Percentiles rank a stretch among this genome's conserved stretches.
These are phyloP conservation scores for Sparassis latifolia DNA, from an alignment of 1,284 basidiomycete species.

Conservation along the genomic window DNA sequence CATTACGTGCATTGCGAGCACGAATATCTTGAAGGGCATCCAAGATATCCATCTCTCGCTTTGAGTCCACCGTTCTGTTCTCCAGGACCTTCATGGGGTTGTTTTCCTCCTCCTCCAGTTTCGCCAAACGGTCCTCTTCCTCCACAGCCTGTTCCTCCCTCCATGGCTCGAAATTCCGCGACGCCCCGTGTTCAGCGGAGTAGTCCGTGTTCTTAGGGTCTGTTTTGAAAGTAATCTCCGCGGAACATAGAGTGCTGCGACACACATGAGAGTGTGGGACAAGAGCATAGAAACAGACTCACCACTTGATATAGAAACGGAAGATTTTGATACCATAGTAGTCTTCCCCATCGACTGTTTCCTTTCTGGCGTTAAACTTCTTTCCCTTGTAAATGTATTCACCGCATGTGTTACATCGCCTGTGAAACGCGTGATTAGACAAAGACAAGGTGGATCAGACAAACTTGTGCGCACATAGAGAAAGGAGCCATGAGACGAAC, in stretches of 20 bases:
- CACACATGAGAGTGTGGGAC: background rate
- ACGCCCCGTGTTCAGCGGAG: conserved; percentile 86
- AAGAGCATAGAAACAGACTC: background rate
- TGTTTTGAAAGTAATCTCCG: conserved; percentile 99
- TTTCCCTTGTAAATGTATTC: conserved; percentile 99
- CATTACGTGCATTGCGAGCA: conserved; percentile 87
- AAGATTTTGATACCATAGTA: conserved; percentile 98
- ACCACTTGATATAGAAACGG: conserved; percentile 82
- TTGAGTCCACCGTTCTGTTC: conserved; percentile 85
- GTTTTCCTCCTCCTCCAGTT: conserved; percentile 81
- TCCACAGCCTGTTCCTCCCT: conserved; percentile 68
- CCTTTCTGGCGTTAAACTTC: conserved; percentile 99
- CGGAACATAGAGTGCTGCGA: conserved; percentile 81
- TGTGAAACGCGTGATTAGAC: conserved; percentile 21
- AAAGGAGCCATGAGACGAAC: conserved; percentile 99
- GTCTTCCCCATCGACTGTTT: conserved; percentile 94
- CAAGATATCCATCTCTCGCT: conserved; percentile 97
- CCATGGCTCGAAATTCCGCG: conserved; percentile 93
- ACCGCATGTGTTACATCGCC: conserved; percentile 91
- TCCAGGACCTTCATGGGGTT: conserved; percentile 98
- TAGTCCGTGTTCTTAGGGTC: conserved; percentile 99
- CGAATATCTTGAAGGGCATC: conserved; percentile 95
- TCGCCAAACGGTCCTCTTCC: conserved; percentile 72
- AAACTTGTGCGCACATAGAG: conserved; percentile 65
- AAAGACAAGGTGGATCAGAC: conserved; percentile 7